A percentile compares a stretch with the other conserved stretches of the same genome.
Evolutionary conservation across 78 protist genomes (phyloP).

Genomic region (Carpediemonas membranifera): DNA sequence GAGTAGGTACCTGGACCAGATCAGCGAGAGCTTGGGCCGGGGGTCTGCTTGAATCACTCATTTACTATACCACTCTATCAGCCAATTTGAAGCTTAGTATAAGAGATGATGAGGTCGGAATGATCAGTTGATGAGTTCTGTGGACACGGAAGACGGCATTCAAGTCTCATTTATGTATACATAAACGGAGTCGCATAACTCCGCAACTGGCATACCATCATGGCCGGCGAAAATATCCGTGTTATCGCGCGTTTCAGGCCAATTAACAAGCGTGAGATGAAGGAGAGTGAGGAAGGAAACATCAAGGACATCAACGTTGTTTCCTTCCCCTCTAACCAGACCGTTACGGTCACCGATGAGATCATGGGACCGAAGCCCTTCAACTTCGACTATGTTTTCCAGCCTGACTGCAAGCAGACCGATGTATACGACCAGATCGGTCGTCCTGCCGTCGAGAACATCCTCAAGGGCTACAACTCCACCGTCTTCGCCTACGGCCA

Average conservation of each 20-base stretch:
- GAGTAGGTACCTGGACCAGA: too few species aligned
- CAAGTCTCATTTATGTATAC: too few species aligned
- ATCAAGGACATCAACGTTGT: neutral
- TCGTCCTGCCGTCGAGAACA: neutral
- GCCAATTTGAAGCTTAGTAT: too few species aligned
- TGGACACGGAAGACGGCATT: too few species aligned
- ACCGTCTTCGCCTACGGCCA: constrained; percentile 36
- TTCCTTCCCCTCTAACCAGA: neutral
- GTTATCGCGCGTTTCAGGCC: constrained; percentile 28
- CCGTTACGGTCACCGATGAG: neutral
- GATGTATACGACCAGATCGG: constrained; percentile 2
- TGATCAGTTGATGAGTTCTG: too few species aligned
- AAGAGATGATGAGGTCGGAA: too few species aligned
- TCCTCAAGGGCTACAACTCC: constrained; percentile 8
- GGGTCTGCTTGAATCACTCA: too few species aligned
- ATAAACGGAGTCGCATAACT: too few species aligned
- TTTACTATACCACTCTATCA: too few species aligned
- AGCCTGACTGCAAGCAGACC: constrained; percentile 13
- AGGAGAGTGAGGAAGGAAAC: constrained; percentile 14
- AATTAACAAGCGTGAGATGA: constrained; percentile 11
- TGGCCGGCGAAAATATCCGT: constrained; percentile 2
- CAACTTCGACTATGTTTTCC: constrained; percentile 21
- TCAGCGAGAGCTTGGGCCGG: too few species aligned
- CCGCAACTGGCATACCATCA: neutral
- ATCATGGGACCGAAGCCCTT: neutral